Evolutionary conservation across 352 stramenopile genomes (phyloP), one percentile per base, ranked within the genome.

Genomic region (Phytophthora tentaculata): DNA sequence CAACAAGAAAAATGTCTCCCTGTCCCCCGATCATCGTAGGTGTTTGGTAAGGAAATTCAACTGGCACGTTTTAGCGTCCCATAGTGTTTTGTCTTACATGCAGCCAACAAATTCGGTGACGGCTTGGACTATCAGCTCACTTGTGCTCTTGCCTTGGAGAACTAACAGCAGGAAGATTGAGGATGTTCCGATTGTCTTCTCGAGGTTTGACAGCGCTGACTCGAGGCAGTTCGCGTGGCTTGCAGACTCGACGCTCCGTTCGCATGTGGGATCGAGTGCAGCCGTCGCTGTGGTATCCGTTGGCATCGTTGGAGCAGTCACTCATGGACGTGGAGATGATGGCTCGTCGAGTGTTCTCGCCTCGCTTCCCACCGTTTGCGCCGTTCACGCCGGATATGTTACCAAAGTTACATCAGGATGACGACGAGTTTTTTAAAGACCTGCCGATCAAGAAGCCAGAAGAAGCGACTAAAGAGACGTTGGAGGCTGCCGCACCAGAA

Each of bases 301-400:
- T 84, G 64, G 69, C 81, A 14, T 84, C 76, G 24, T 43, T 91
- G 37, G 84, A 92, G 71, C 82, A 90, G 57, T 92, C 84, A 17
- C 72, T 92, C 35, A 83, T 88, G 81, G 79, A 90, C 12, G 56
- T 84, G 24, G 81, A 90, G 20, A 39, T 67, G 19, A 72, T 80
- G 59, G 57, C 75, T 32, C 57, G 37, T 9, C 69, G 66, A 50
- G 69, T 79, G 39, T 69, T 86, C 35, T 61, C 74, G 47, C 61
- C 67, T 49, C 57, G 61, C 8, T 73, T 72, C 19, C 68, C 73
- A 39, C 68, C 63, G 10, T 76, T 79, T 47, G 61, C 74, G n/a
- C 57, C 67, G 32, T 67, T 78, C 26, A 54, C 63, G 19, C 55
- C 51, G 7, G 50, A 69, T 17, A 28, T 56, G 61, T 56, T 76